Evolutionary conservation across 2,329 filamentous ascomycete species (phyloP).

Genomic region (Aureobasidium sp.): DNA sequence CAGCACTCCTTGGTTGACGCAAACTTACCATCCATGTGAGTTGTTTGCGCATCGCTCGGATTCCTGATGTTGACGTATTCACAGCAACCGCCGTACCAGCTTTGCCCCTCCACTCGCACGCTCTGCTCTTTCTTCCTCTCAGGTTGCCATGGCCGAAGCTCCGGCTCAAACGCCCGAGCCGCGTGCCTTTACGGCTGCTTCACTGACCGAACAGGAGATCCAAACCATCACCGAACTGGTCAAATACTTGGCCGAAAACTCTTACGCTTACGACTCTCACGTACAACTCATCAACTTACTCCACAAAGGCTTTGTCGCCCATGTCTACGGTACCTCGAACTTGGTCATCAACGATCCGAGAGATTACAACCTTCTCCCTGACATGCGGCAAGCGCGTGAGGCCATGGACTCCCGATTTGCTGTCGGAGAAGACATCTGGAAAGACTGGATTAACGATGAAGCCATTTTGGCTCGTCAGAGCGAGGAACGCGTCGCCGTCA

Average conservation of each 20-base stretch:
- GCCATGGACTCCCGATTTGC: constrained; percentile 56
- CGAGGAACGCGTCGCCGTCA: constrained; percentile 58
- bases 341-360: constrained; percentile 24
- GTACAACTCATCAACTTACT: constrained; percentile 39
- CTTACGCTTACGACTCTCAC: constrained; percentile 42
- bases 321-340: constrained; percentile 23
- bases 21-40: constrained; percentile 7
- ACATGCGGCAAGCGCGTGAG: constrained; percentile 43
- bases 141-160: constrained; percentile 39
- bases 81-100: constrained; percentile 13
- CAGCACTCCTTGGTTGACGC: constrained; percentile 9
- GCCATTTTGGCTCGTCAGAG: constrained; percentile 51
- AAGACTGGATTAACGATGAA: constrained; percentile 67
- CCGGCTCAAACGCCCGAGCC: constrained; percentile 34
- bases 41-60: constrained; percentile 13
- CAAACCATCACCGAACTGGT: constrained; percentile 37
- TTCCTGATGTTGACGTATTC: background rate
- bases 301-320: constrained; percentile 39
- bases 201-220: constrained; percentile 35
- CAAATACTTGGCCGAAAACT: constrained; percentile 36
- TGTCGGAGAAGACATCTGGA: constrained; percentile 68
- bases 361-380: constrained; percentile 36
- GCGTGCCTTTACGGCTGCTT: constrained; percentile 33
- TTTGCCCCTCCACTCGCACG: constrained; percentile 28
- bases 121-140: constrained; percentile 36